Conservation (phyloP, 192 early-diverging fungal species). For the Lobulomyces angularis region DNA sequence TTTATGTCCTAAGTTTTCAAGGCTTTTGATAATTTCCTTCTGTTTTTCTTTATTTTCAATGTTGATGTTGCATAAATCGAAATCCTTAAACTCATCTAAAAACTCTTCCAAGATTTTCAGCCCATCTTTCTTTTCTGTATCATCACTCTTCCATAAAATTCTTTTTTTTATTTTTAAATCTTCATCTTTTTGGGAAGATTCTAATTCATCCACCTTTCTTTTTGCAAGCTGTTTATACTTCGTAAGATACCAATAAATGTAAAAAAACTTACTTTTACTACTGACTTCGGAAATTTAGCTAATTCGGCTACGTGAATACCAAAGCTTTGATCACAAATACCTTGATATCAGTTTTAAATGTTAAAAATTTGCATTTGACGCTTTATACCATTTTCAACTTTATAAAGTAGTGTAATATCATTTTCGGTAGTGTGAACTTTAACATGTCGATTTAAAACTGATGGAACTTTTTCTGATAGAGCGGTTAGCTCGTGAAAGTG, state of each 20-base stretch:
- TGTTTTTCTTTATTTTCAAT: slow-evolving; percentile 7
- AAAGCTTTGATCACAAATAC: slow-evolving; percentile 91
- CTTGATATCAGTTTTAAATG: slow-evolving; percentile 12
- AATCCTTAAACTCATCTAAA: neutral
- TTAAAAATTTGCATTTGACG: slow-evolving; percentile 5
- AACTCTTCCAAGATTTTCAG: neutral
- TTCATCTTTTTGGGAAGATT: slow-evolving; percentile 48
- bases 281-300: slow-evolving; percentile 74
- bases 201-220: slow-evolving; percentile 75
- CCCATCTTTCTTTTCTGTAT: slow-evolving; percentile 3
- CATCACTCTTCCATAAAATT: no score
- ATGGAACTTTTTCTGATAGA: slow-evolving; percentile 52
- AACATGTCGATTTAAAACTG: slow-evolving; percentile 83
- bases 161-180: slow-evolving; percentile 4
- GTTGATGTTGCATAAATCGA: neutral
- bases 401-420: slow-evolving; percentile 79
- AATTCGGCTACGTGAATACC: slow-evolving; percentile 96
- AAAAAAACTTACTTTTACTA: slow-evolving; percentile 36
- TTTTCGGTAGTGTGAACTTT: slow-evolving; percentile 37
- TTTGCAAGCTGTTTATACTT: slow-evolving; percentile 46
- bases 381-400: slow-evolving; percentile 55
- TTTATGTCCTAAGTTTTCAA: no score
- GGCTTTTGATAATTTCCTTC: no score
- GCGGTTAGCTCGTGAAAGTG: slow-evolving; percentile 97
- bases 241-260: neutral